phyloP scores from a whole-genome alignment of 352 stramenopile species.

The Globisporangium spiculum region DNA sequence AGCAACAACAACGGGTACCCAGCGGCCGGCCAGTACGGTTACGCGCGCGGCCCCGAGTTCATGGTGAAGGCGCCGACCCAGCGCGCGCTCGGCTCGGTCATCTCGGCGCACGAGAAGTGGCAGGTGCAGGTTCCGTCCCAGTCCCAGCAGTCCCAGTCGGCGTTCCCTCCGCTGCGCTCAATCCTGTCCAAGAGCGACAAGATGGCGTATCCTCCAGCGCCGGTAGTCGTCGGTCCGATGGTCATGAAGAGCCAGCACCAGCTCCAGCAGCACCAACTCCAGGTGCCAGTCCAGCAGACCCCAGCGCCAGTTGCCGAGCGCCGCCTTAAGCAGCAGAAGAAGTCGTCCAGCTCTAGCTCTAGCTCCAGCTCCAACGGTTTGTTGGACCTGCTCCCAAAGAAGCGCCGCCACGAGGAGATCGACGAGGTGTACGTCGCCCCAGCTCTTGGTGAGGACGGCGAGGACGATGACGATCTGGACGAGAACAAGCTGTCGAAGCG shows the following conservation, averaged over 20 bases:
- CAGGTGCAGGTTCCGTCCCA: conserved; percentile 3
- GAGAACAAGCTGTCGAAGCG: conserved; percentile 34
- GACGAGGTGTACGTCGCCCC: conserved; percentile 8
- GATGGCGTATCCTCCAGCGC: not conserved
- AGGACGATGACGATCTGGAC: conserved; percentile 18
- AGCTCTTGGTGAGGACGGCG: not conserved
- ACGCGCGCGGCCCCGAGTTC: conserved; percentile 5
- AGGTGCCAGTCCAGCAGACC: not conserved
- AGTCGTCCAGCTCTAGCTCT: conserved; percentile 9
- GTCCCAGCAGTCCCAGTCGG: conserved; percentile 13
- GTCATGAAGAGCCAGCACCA: conserved; percentile 18
- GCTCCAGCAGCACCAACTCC: not conserved
- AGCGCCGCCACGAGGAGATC: conserved; percentile 24
- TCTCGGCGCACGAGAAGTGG: conserved; percentile 19
- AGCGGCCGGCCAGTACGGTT: not conserved
- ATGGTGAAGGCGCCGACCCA: not conserved
- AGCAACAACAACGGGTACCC: conserved; percentile 6
- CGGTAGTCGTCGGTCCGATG: conserved; percentile 19
- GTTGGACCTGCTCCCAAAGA: conserved; percentile 23
- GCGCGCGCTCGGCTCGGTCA: conserved; percentile 10
- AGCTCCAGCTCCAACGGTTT: conserved; percentile 8
- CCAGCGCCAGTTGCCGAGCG: conserved; percentile 12
- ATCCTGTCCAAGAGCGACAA: conserved; percentile 22
- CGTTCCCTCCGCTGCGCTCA: conserved; percentile 13
- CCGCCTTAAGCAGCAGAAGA: conserved; percentile 2